Percentiles rank a stretch among this genome's conserved stretches.
phyloP scores from a whole-genome alignment of 768 basidiomycete species.

The Mycena galopus region DNA sequence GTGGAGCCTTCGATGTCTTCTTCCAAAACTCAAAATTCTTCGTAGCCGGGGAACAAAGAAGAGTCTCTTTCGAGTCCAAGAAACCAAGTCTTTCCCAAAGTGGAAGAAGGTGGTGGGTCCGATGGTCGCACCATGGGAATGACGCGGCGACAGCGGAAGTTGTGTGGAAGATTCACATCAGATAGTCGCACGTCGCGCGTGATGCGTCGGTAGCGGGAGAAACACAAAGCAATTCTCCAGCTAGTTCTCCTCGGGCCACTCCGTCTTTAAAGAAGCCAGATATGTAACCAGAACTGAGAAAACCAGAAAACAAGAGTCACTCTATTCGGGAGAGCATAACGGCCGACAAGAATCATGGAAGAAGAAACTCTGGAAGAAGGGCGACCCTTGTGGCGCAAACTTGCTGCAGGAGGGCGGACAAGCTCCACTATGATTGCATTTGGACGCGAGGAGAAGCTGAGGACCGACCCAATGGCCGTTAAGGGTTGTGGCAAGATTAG shows the following conservation, averaged over 20 bases:
- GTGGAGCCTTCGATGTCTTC: background rate
- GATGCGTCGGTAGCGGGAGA: background rate
- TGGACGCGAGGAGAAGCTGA: background rate
- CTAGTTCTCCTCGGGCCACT: background rate
- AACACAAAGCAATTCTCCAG: background rate
- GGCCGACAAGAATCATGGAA: background rate
- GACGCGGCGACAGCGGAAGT: slow-evolving; percentile 17
- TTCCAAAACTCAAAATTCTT: background rate
- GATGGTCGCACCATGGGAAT: background rate
- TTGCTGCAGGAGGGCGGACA: background rate
- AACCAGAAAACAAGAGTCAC: background rate
- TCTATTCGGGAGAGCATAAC: background rate
- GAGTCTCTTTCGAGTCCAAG: no score
- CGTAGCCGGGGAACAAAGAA: no score
- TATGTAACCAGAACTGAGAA: no score
- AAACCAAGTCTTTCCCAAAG: background rate
- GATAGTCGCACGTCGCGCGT: background rate
- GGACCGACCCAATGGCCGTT: background rate
- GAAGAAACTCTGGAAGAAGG: background rate
- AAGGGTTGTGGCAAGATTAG: background rate
- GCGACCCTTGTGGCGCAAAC: background rate
- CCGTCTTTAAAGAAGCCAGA: background rate
- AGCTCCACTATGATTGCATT: background rate
- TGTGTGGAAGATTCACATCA: background rate
- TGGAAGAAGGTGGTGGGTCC: background rate